A percentile compares a stretch with the other conserved stretches of the same genome.
Evolutionary conservation across 2,329 filamentous ascomycete species (phyloP).

Genomic region (Sarocladium oryzae): DNA sequence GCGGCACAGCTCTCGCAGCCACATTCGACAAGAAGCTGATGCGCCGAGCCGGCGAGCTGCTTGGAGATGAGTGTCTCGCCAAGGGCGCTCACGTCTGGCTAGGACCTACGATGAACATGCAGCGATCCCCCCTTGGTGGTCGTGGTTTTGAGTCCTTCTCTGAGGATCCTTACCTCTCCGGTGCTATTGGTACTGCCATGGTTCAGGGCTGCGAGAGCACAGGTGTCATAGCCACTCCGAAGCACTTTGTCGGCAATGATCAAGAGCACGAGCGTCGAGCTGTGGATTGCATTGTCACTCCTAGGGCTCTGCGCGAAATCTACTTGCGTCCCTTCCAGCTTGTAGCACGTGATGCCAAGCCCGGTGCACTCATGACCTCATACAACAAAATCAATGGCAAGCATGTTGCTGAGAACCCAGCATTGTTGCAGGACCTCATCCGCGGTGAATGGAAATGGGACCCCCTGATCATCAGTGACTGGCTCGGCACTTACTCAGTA

Average conservation of each 20-base stretch:
- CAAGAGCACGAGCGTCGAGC: constrained; percentile 24
- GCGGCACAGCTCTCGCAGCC: constrained; percentile 42
- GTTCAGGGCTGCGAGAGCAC: constrained; percentile 37
- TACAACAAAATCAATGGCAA: constrained; percentile 41
- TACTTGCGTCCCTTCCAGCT: constrained; percentile 40
- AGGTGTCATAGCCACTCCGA: constrained; percentile 37
- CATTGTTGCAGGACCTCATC: constrained; percentile 31
- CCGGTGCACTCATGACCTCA: constrained; percentile 39
- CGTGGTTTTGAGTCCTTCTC: constrained; percentile 42
- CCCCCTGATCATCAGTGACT: constrained; percentile 41
- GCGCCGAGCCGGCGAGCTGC: constrained; percentile 46
- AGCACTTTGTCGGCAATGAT: constrained; percentile 41
- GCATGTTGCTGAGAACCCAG: constrained; percentile 34
- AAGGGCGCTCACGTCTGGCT: constrained; percentile 69
- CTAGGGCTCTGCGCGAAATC: constrained; percentile 29
- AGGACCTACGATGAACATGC: constrained; percentile 53
- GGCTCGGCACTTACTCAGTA: constrained; percentile 31
- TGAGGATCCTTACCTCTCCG: constrained; percentile 40
- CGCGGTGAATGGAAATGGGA: constrained; percentile 38
- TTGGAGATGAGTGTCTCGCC: constrained; percentile 43
- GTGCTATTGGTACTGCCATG: constrained; percentile 34
- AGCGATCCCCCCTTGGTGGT: constrained; percentile 40
- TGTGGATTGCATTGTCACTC: constrained; percentile 23
- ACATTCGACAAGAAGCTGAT: constrained; percentile 56
- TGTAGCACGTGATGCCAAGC: constrained; percentile 33